Base-by-base conservation (phyloP, 768 basidiomycete genomes). In the Phanerochaete sordida region DNA sequence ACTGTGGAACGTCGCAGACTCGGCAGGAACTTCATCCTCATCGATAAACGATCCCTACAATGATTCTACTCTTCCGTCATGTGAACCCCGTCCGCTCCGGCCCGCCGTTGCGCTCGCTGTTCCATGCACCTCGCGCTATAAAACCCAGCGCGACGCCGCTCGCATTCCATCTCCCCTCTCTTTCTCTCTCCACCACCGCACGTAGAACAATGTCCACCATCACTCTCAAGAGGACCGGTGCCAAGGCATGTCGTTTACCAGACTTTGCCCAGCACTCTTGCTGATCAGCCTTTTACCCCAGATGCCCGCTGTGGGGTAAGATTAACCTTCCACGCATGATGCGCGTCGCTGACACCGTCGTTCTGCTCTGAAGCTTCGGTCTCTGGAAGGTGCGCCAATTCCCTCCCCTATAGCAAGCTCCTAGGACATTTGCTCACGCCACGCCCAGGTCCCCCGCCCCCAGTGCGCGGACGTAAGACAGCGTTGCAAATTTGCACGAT, bases 271-370 rank as follows among this genome's bases (percentile, higher is more conserved):
- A n/a, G n/a, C n/a, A n/a, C n/a, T 43, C 9, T 21, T 30, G 23
- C 52, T 57, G 26, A 50, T 23, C n/a, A n/a, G n/a, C n/a, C n/a
- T 21, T 45, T 46, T 59, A 30, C 13, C 43, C 19, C 43, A 89
- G 87, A 89, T 89, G 87, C 87, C 87, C 68, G 72, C 84, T 47
- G 81, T 88, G 54, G 87, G 87, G 87, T 88, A 68, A 77, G 82
- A 68, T 47, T 43, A 45, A 50, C 51, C 5, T 45, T 35, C 45
- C 59, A 19, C 13, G 9, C 9, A 33, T 65, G 49, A 55, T n/a
- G 50, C 12, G 48, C 31, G 23, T 8, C 30, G 15, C 49, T 59
- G 26, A 54, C 43, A 35, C 19, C 58, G 24, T 6, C 28, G 9
- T 57, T 44, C 13, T 13, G 26, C 19, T 27, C n/a, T 51, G 30